These are phyloP conservation scores for Pyrenophora seminiperda DNA, from an alignment of 2,329 filamentous ascomycete genomes.

Conservation along the genomic window DNA sequence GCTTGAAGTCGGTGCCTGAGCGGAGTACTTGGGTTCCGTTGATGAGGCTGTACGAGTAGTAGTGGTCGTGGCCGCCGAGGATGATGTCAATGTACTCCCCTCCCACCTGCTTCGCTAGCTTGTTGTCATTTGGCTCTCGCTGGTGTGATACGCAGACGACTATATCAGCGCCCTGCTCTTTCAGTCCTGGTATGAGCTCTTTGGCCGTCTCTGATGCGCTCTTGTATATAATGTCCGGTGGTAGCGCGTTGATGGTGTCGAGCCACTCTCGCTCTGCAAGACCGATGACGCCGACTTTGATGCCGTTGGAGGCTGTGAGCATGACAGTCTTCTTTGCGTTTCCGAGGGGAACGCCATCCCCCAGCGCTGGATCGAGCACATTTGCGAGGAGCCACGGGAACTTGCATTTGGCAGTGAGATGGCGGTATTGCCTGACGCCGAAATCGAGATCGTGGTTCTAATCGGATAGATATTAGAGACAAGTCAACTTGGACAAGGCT, in stretches of 20 bases:
- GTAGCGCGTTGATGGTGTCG: conserved; percentile 84
- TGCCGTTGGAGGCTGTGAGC: conserved; percentile 78
- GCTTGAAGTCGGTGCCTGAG: conserved; percentile 89
- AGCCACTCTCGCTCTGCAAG: conserved; percentile 88
- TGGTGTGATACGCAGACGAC: conserved; percentile 83
- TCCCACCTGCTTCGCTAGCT: conserved; percentile 73
- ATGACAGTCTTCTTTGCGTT: conserved; percentile 77
- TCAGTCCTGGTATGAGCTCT: conserved; percentile 73
- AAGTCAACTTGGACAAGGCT: background rate
- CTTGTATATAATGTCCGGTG: conserved; percentile 80
- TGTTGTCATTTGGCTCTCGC: conserved; percentile 87
- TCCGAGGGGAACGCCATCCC: conserved; percentile 74
- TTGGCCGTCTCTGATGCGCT: conserved; percentile 77
- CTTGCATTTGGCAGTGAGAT: conserved; percentile 73
- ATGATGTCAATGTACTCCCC: conserved; percentile 81
- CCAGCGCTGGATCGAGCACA: conserved; percentile 81
- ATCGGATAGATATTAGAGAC: conserved; percentile 55
- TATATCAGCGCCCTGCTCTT: conserved; percentile 79
- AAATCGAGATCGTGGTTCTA: conserved; percentile 94
- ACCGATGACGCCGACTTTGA: conserved; percentile 85
- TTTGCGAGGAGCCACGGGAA: conserved; percentile 94
- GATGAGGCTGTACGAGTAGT: conserved; percentile 76
- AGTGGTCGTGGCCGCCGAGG: conserved; percentile 88
- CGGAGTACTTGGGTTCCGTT: conserved; percentile 84
- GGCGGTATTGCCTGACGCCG: conserved; percentile 77